phyloP scores from a whole-genome alignment of 108 stramenopile species.

The Fragilariopsis cylindrus region DNA sequence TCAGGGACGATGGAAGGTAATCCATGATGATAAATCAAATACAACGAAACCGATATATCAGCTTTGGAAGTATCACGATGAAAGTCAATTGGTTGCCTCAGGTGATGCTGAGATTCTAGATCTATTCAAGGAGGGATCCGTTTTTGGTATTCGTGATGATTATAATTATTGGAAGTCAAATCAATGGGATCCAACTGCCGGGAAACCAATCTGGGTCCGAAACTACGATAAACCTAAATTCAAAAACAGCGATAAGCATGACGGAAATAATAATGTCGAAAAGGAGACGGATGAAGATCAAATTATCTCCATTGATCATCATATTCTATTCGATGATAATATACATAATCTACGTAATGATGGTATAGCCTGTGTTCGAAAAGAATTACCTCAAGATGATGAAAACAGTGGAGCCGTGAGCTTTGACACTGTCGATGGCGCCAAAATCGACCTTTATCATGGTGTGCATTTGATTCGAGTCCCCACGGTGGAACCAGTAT shows the following conservation, averaged over 20 bases:
- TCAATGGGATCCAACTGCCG: conserved; percentile 62
- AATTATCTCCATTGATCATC: conserved; percentile 52
- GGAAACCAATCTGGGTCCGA: conserved; percentile 86
- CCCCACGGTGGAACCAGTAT: conserved; percentile 72
- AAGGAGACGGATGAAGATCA: not conserved
- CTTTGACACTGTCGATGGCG: conserved; percentile 49
- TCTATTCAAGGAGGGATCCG: conserved; percentile 40
- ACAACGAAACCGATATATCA: conserved; percentile 20
- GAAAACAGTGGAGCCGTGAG: conserved; percentile 36
- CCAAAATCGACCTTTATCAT: conserved; percentile 46
- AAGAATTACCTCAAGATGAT: conserved; percentile 16
- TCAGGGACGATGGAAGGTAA: conserved; percentile 52
- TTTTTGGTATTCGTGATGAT: conserved; percentile 84
- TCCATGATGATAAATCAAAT: conserved; percentile 12
- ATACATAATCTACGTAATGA: conserved; percentile 76
- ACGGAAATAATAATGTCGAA: not conserved
- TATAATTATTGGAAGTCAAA: conserved; percentile 74
- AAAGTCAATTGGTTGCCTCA: conserved; percentile 40
- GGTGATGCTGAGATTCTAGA: conserved; percentile 71
- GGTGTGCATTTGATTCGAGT: conserved; percentile 80
- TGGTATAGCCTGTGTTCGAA: conserved; percentile 74
- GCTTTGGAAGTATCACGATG: conserved; percentile 32
- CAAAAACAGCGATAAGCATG: not conserved
- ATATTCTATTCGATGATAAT: conserved; percentile 87
- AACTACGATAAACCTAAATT: not conserved